These are phyloP conservation scores for Colletotrichum viniferum DNA, from an alignment of 2,329 filamentous ascomycete species.

Conservation along the genomic window DNA sequence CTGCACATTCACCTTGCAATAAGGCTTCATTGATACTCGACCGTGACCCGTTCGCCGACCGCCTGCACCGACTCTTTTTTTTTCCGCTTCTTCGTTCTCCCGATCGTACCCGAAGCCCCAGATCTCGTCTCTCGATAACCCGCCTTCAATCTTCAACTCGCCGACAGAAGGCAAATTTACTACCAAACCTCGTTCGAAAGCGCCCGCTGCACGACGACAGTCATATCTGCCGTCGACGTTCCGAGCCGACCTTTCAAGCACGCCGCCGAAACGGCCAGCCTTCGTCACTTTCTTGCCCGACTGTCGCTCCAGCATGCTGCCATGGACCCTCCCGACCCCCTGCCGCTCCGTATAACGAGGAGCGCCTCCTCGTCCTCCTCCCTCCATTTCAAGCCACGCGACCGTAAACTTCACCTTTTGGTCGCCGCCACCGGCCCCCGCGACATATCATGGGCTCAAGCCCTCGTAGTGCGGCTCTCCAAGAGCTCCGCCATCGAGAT, in stretches of 20 bases:
- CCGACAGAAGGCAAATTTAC: neutral
- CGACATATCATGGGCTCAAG: constrained; percentile 69
- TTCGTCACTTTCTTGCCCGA: neutral
- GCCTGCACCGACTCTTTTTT: neutral
- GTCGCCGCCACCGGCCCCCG: constrained; percentile 69
- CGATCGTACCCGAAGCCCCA: neutral
- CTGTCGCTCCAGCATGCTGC: neutral
- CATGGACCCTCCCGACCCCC: constrained; percentile 19
- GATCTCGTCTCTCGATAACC: neutral
- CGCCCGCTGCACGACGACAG: neutral
- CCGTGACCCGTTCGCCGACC: neutral
- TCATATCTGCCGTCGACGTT: neutral
- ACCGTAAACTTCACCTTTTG: constrained; percentile 62
- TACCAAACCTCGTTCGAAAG: neutral
- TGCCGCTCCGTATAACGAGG: constrained; percentile 17
- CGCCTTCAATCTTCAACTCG: neutral
- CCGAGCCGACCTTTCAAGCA: neutral
- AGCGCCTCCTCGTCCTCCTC: constrained; percentile 38
- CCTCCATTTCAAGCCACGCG: constrained; percentile 37
- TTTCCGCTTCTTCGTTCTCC: neutral
- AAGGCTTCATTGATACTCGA: neutral
- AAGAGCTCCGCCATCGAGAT: constrained; percentile 67
- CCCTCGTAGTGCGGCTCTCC: constrained; percentile 69
- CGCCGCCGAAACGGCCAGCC: neutral
- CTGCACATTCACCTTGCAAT: neutral